Percentiles rank a stretch among this genome's conserved stretches.
These are phyloP conservation scores for Xylaria sp. DNA, from an alignment of 2,329 filamentous ascomycete species.

Conservation along the genomic window DNA sequence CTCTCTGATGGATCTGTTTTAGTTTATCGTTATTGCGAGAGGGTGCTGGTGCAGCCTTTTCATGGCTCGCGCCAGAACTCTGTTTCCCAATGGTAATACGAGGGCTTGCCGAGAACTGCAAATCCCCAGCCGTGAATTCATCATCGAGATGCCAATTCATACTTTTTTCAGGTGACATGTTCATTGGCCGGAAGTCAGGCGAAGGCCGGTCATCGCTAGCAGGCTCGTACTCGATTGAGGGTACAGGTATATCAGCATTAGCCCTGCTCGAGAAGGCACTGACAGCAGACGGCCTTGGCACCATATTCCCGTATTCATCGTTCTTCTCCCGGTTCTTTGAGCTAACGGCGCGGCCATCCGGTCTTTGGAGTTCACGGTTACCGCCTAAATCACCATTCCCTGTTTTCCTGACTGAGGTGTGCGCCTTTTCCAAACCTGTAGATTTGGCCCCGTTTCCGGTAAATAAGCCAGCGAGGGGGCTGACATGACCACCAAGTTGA, in stretches of 20 bases:
- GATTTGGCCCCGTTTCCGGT: slow-evolving; percentile 50
- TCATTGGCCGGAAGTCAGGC: slow-evolving; percentile 34
- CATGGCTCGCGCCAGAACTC: slow-evolving; percentile 21
- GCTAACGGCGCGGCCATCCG: slow-evolving; percentile 36
- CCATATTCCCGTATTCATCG: slow-evolving; percentile 8
- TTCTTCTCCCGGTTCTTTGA: slow-evolving; percentile 31
- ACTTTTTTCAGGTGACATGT: slow-evolving; percentile 61
- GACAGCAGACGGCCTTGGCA: slow-evolving; percentile 5
- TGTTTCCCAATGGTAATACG: slow-evolving; percentile 56
- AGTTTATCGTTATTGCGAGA: slow-evolving; percentile 52
- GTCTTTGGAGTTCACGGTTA: slow-evolving; percentile 42
- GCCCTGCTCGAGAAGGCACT: slow-evolving; percentile 1
- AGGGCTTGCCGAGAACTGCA: slow-evolving; percentile 68
- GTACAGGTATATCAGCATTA: slow-evolving; percentile 39
- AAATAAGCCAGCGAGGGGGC: slow-evolving; percentile 51
- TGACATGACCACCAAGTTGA: slow-evolving; percentile 41
- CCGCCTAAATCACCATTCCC: slow-evolving; percentile 51
- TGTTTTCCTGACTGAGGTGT: slow-evolving; percentile 50
- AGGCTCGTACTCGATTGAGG: slow-evolving; percentile 45
- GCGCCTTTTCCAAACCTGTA: slow-evolving; percentile 53
- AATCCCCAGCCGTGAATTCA: slow-evolving; percentile 67
- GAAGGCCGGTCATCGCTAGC: slow-evolving; percentile 42
- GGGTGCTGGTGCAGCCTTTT: slow-evolving; percentile 36
- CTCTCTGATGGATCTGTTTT: slow-evolving; percentile 52
- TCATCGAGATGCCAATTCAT: slow-evolving; percentile 67